These are phyloP conservation scores for Saccharum spontaneum DNA, from an alignment of 176 grass and related monocot genomes.

Conservation along the genomic window DNA sequence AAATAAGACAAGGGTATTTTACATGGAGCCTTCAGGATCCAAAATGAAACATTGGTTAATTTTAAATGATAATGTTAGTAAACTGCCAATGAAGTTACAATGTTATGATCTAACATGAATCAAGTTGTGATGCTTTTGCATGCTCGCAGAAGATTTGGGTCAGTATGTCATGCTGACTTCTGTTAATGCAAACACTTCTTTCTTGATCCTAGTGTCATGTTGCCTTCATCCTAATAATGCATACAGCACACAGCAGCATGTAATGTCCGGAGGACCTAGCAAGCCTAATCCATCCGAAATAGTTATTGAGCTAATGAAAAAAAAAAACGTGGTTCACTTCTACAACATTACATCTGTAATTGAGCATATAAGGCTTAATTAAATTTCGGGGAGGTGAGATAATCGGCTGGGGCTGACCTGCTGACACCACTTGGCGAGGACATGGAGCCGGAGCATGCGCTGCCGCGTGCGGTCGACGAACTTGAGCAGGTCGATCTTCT, in stretches of 20 bases:
- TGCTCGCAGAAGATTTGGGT: background rate
- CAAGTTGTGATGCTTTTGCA: background rate
- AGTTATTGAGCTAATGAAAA: background rate
- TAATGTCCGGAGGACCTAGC: background rate
- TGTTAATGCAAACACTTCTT: conserved; percentile 16
- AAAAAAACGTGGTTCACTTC: background rate
- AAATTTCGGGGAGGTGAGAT: background rate
- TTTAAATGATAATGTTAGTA: background rate
- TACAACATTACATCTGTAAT: background rate
- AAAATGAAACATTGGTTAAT: background rate
- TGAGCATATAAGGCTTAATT: background rate
- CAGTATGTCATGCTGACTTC: background rate
- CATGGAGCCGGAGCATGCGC: conserved; percentile 97
- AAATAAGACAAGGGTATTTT: background rate
- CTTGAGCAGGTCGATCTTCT: conserved; percentile 99
- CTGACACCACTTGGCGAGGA: conserved; percentile 97
- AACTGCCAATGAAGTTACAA: background rate
- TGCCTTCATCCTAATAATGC: background rate
- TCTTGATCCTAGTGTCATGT: background rate
- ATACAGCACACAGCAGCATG: background rate
- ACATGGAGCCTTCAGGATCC: background rate
- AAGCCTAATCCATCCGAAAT: background rate
- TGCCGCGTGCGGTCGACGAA: conserved; percentile 80
- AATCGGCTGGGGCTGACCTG: conserved; percentile 47
- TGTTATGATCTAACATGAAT: background rate